Evolutionary conservation across 495 filamentous ascomycete species (phyloP), one percentile per base, ranked within the genome.

Genomic region (Bryoglossum gracile): DNA sequence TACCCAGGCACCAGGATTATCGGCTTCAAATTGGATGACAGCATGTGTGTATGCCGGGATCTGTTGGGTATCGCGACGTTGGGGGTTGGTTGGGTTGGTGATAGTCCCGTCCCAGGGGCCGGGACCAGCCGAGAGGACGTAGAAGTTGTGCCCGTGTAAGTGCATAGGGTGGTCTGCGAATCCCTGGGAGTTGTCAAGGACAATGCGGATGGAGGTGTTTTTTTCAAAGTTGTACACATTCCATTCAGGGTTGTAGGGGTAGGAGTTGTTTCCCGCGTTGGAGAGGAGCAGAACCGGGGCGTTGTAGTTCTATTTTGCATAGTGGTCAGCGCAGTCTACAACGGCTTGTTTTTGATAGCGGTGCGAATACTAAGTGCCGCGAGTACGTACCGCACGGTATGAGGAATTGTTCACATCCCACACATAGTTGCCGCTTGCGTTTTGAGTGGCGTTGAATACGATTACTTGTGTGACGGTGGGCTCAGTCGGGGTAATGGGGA

Each of bases 141-240:
- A 69, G 62, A 80, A 83, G 52, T 81, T 71, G 50, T 83, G 71
- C 9, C 76, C 77, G 56, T 80, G 75, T 11, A 83, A 61, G 50
- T 82, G 74, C 64, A 50, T 41, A 70, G 72, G 44, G 77, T 72
- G 1, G 68, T 75, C 37, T 61, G 69, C 24, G 17, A 36, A 11
- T 11, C 68, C 73, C n/a, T n/a, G n/a, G 13, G 45, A 46, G 44
- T 84, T 83, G 35, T 75, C 66, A 10, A 84, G 54, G 21, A 82
- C 64, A 18, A 85, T 51, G 1, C 79, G 68, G 4, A 83, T 59
- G 9, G 46, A 46, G 2, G 24, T 18, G 57, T 77, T 79, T 42
- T 48, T 56, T 18, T 72, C 73, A 54, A 74, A 78, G 54, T 84
- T 72, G 53, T 69, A 64, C 30, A 82, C 69, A 56, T 81, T 82